Percentiles rank a stretch among this genome's conserved stretches.
phyloP scores from a whole-genome alignment of 345 rosid species.

The Raphanus raphanistrum region DNA sequence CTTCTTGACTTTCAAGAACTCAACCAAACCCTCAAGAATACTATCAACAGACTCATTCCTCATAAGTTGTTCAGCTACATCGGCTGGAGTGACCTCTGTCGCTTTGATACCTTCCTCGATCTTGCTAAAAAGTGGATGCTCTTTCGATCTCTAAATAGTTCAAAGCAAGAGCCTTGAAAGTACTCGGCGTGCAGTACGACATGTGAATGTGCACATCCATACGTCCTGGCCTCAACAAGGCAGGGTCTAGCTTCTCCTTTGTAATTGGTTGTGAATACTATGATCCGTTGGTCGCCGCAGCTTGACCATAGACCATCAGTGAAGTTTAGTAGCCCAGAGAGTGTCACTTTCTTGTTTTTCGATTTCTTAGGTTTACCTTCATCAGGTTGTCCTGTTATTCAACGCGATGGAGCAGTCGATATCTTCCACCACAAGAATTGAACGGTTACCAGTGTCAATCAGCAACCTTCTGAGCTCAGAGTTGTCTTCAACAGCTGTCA shows the following conservation, averaged over 20 bases:
- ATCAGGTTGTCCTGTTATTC: slow-evolving; percentile 39
- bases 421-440: slow-evolving; percentile 68
- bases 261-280: slow-evolving; percentile 64
- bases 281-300: slow-evolving; percentile 63
- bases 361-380: not conserved
- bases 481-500: slow-evolving; percentile 45
- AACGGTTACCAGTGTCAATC: slow-evolving; percentile 60
- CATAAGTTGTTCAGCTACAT: slow-evolving; percentile 50
- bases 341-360: slow-evolving; percentile 28
- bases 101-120: slow-evolving; percentile 35
- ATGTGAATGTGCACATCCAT: slow-evolving; percentile 72
- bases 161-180: slow-evolving; percentile 37
- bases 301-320: slow-evolving; percentile 63
- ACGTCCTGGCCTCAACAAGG: slow-evolving; percentile 59
- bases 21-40: slow-evolving; percentile 35
- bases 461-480: slow-evolving; percentile 51
- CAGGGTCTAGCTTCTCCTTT: slow-evolving; percentile 66
- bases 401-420: slow-evolving; percentile 59
- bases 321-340: slow-evolving; percentile 60
- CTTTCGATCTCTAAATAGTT: slow-evolving; percentile 43
- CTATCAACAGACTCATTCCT: slow-evolving; percentile 40
- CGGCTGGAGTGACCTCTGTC: slow-evolving; percentile 46
- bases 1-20: slow-evolving; percentile 39
- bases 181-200: slow-evolving; percentile 48
- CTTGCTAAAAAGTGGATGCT: slow-evolving; percentile 31